Evolutionary conservation across 768 basidiomycete species (phyloP).

Genomic region (Agrocybe pediades): DNA sequence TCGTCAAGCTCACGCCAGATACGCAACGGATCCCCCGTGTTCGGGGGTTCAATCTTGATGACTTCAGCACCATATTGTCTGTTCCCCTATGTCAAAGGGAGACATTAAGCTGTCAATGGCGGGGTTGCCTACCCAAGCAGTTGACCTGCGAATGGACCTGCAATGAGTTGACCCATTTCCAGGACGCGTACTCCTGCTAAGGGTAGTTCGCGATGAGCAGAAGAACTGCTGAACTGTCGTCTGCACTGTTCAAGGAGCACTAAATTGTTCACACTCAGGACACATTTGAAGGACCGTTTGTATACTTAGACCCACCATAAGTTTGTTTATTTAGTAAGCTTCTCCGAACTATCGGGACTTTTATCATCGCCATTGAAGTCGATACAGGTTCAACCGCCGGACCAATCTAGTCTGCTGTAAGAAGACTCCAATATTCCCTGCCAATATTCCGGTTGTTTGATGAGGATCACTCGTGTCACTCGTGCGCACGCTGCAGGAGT

Average conservation of each 20-base stretch:
- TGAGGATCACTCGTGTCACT: too few species aligned
- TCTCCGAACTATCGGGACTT: too few species aligned
- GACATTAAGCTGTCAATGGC: not conserved
- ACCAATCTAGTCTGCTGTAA: too few species aligned
- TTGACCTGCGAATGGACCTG: conserved; percentile 74
- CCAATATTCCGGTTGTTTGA: too few species aligned
- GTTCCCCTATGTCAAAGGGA: not conserved
- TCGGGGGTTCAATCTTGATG: conserved; percentile 71
- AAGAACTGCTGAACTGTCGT: not conserved
- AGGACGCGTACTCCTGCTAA: conserved; percentile 54
- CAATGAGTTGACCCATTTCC: conserved; percentile 72
- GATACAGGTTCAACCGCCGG: too few species aligned
- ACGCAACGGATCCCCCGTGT: conserved; percentile 64
- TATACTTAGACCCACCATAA: not conserved
- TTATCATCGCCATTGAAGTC: too few species aligned
- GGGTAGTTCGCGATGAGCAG: not conserved
- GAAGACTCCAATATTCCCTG: too few species aligned
- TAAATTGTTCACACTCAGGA: not conserved
- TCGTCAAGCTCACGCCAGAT: conserved; percentile 73
- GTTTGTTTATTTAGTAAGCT: too few species aligned
- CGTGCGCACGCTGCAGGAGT: too few species aligned
- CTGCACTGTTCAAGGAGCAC: not conserved
- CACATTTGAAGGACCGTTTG: not conserved
- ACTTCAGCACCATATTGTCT: conserved; percentile 76
- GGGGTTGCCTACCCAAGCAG: conserved; percentile 55